Evolutionary conservation across 768 basidiomycete species (phyloP).

Genomic region (Flagelloscypha sp.): DNA sequence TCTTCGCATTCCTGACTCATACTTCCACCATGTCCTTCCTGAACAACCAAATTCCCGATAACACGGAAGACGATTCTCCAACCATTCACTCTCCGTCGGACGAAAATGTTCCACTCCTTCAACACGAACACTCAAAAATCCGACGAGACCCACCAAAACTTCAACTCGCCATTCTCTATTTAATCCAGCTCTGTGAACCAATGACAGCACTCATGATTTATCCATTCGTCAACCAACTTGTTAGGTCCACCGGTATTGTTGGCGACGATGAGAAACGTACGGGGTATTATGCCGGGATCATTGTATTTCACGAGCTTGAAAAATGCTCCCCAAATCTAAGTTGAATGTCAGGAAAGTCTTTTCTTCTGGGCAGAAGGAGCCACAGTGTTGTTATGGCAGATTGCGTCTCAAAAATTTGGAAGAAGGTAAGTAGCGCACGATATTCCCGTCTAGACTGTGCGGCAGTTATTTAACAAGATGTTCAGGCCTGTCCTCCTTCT

Average conservation of each 20-base stretch:
- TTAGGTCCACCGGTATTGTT: constrained; percentile 36
- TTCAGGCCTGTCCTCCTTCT: constrained; percentile 24
- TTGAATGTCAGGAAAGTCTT: constrained; percentile 20
- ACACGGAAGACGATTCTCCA: no score
- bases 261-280: constrained; percentile 35
- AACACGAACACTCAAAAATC: no score
- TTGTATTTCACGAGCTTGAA: constrained; percentile 20
- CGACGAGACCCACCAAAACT: constrained; percentile 9
- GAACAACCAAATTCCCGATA: no score
- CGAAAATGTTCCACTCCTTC: no score
- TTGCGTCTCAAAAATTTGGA: constrained; percentile 27
- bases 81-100: no score
- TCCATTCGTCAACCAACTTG: constrained; percentile 38
- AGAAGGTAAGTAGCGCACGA: no score
- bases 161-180: constrained; percentile 9
- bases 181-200: constrained; percentile 14
- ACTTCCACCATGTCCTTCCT: no score
- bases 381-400: constrained; percentile 25
- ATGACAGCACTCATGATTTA: constrained; percentile 30
- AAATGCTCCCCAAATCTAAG: constrained; percentile 4
- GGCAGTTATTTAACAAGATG: constrained; percentile 18
- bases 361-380: constrained; percentile 28
- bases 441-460: no score
- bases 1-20: no score
- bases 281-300: constrained; percentile 41